Evolutionary conservation across 2,329 filamentous ascomycete species (phyloP).

Genomic region (Tolypocladium tropicale): DNA sequence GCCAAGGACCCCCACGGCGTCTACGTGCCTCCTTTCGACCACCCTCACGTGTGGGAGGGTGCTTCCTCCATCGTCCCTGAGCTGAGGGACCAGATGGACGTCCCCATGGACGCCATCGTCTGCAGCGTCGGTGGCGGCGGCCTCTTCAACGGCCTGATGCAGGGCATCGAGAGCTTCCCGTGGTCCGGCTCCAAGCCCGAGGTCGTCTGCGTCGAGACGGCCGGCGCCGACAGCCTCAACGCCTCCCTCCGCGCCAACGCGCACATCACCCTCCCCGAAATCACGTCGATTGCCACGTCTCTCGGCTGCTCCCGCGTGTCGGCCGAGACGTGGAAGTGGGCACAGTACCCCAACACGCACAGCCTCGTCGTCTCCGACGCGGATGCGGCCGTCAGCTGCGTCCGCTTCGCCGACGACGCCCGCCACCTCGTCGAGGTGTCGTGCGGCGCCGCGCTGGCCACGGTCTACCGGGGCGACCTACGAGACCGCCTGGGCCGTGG

Average conservation of each 20-base stretch:
- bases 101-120: constrained; percentile 56
- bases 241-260: constrained; percentile 45
- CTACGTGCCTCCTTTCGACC: constrained; percentile 62
- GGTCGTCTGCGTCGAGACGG: constrained; percentile 67
- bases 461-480: constrained; percentile 54
- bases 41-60: constrained; percentile 58
- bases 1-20: constrained; percentile 40
- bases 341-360: constrained; percentile 28
- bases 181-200: constrained; percentile 26
- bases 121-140: constrained; percentile 77
- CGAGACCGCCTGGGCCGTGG: constrained; percentile 46
- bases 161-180: constrained; percentile 47
- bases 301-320: constrained; percentile 68
- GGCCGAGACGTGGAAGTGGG: constrained; percentile 56
- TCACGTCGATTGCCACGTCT: constrained; percentile 66
- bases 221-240: constrained; percentile 60
- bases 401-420: constrained; percentile 72
- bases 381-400: constrained; percentile 69
- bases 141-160: constrained; percentile 64
- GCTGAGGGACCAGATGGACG: constrained; percentile 28
- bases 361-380: constrained; percentile 34
- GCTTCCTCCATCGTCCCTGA: constrained; percentile 48
- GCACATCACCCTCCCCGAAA: constrained; percentile 55
- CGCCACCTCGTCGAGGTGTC: constrained; percentile 72
- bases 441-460: constrained; percentile 71